Evolutionary conservation across 805 yeast genomes (phyloP).

Genomic region (Wickerhamiella lipophila): DNA sequence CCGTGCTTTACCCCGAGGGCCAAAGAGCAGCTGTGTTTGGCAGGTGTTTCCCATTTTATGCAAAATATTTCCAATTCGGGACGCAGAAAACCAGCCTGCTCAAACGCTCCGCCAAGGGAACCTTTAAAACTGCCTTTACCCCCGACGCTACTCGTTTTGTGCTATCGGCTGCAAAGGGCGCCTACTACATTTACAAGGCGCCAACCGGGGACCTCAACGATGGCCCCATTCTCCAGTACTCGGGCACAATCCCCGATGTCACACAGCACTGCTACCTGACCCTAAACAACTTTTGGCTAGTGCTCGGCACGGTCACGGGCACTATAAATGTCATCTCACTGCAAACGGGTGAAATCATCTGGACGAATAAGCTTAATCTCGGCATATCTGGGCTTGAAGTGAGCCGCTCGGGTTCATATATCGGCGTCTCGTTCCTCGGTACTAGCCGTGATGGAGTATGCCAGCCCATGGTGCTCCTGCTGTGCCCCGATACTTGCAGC

Average conservation of each 20-base stretch:
- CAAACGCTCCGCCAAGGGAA: background rate
- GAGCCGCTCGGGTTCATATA: constrained; percentile 46
- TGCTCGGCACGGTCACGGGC: constrained; percentile 64
- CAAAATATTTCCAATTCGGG: background rate
- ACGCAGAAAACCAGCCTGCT: constrained; percentile 4
- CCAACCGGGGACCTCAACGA: constrained; percentile 32
- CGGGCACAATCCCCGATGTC: constrained; percentile 42
- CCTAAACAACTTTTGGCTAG: constrained; percentile 45
- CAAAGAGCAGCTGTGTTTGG: constrained; percentile 1
- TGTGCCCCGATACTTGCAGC: constrained; percentile 26
- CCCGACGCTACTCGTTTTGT: constrained; percentile 55
- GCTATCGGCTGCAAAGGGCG: constrained; percentile 43
- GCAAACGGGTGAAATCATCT: constrained; percentile 48
- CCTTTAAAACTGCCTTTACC: constrained; percentile 47
- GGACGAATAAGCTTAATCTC: constrained; percentile 54
- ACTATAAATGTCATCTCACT: constrained; percentile 54
- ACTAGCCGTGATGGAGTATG: constrained; percentile 56
- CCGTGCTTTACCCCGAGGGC: background rate
- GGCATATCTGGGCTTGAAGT: constrained; percentile 71
- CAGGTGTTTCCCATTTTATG: constrained; percentile 7
- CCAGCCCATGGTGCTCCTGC: constrained; percentile 62
- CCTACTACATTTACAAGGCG: constrained; percentile 63
- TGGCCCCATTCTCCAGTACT: constrained; percentile 46
- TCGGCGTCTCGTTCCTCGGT: constrained; percentile 73
- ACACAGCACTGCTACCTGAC: constrained; percentile 17